Base-by-base conservation (phyloP, 1,284 basidiomycete genomes). In the Mycena sp. region DNA sequence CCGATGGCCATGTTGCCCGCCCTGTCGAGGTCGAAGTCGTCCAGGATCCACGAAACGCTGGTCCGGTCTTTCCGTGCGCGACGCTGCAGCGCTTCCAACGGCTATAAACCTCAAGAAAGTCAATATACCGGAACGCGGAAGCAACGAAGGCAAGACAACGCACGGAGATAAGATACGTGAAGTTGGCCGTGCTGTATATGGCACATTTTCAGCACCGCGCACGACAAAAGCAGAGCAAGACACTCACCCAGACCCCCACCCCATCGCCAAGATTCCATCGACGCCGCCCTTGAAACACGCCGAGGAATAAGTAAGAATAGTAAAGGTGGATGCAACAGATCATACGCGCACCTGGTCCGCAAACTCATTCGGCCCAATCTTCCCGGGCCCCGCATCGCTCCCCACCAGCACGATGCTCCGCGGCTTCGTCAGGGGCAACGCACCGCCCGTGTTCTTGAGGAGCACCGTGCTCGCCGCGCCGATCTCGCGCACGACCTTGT, bases 251-350 rank as follows among this genome's bases (percentile, higher is more conserved):
- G 85, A 87, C 19, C 90, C 94, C 93, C 94, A 95, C 29, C 93
- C 93, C 85, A 93, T 89, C 6, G 91, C 92, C 2, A 95, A 81
- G n/a, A 89, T 85, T 32, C 91, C 90, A 67, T 87, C 86, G 51
- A 80, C 78, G 19, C 87, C 87, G 41, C 84, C 87, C 67, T 60
- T 12, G n/a, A n/a, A 17, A 41, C 32, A 30, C 21, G 23, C 28
- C 11, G 30, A 40, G 21, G 44, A 41, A 21, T 38, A 21, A 17
- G 29, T 23, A n/a, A n/a, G n/a, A n/a, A n/a, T n/a, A 37, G 11
- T 11, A 21, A 16, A 37, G 23, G 19, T 16, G 44, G 25, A 45
- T 51, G 23, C 11, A 4, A 6, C 12, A 12, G 46, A 21, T n/a
- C 29, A 41, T 6, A 46, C 12, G 17, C 83, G 73, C 25, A 82